Conservation (phyloP, 2,329 filamentous ascomycete species). For the Pyricularia grisea region DNA sequence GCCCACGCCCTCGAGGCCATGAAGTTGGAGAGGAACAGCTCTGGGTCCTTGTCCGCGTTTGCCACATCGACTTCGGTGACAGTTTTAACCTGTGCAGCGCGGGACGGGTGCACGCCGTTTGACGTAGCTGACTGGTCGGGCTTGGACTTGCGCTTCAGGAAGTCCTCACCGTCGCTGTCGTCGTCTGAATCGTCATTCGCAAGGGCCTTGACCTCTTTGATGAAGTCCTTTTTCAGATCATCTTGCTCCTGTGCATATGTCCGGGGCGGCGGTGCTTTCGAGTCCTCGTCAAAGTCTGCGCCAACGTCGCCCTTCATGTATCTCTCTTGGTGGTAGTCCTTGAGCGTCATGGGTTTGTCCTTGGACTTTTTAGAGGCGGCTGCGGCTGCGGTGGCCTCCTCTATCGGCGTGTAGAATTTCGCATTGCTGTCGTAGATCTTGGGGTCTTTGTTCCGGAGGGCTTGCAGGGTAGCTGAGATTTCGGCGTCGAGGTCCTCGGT, state of each 20-base stretch:
- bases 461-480: slow-evolving; percentile 77
- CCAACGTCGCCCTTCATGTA: slow-evolving; percentile 62
- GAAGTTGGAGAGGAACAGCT: slow-evolving; percentile 91
- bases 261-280: slow-evolving; percentile 25
- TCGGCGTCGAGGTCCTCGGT: slow-evolving; percentile 79
- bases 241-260: slow-evolving; percentile 89
- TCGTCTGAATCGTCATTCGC: slow-evolving; percentile 46
- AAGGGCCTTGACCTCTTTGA: slow-evolving; percentile 70
- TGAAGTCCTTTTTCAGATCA: slow-evolving; percentile 65
- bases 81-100: slow-evolving; percentile 32
- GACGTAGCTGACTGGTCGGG: slow-evolving; percentile 21
- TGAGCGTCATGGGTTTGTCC: slow-evolving; percentile 76
- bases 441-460: slow-evolving; percentile 85
- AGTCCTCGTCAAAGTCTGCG: slow-evolving; percentile 48
- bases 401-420: slow-evolving; percentile 64
- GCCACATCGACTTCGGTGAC: slow-evolving; percentile 55
- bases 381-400: slow-evolving; percentile 13
- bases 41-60: slow-evolving; percentile 74
- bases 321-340: slow-evolving; percentile 88
- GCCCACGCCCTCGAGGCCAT: slow-evolving; percentile 89
- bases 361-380: slow-evolving; percentile 40
- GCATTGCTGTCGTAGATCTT: slow-evolving; percentile 73
- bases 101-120: slow-evolving; percentile 47
- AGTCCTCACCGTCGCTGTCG: slow-evolving; percentile 60
- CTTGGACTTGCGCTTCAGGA: slow-evolving; percentile 64